These are phyloP conservation scores for Mycogone perniciosa DNA, from an alignment of 2,329 filamentous ascomycete species.

Conservation along the genomic window DNA sequence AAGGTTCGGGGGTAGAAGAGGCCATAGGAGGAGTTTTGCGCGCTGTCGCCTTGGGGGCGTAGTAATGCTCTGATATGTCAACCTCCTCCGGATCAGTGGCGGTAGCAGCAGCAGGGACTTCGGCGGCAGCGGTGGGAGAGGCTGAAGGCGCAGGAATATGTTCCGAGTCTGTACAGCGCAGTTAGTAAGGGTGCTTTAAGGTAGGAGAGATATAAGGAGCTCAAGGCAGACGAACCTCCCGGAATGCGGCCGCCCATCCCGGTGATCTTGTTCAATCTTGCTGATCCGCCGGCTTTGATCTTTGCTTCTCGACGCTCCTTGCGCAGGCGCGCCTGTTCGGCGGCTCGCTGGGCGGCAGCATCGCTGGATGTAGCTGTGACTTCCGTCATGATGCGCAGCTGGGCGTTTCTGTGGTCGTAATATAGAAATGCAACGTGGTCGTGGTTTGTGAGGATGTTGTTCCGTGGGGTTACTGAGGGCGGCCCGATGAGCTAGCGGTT, in stretches of 20 bases:
- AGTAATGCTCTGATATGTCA: constrained; percentile 72
- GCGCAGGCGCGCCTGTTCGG: constrained; percentile 64
- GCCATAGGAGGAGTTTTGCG: constrained; percentile 28
- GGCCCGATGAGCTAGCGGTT: no score
- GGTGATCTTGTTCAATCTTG: constrained; percentile 68
- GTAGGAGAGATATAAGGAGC: neutral
- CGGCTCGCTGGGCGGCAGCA: constrained; percentile 45
- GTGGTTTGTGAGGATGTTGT: no score
- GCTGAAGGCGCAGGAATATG: constrained; percentile 14
- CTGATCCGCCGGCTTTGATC: constrained; percentile 63
- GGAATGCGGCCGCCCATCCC: constrained; percentile 48
- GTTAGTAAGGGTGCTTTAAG: no score
- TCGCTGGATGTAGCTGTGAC: constrained; percentile 31
- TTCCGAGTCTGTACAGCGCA: constrained; percentile 6
- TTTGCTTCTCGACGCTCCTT: constrained; percentile 77
- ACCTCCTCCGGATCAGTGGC: constrained; percentile 66
- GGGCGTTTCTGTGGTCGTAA: neutral
- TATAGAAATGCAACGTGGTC: no score
- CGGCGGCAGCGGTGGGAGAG: constrained; percentile 26
- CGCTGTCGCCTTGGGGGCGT: constrained; percentile 42
- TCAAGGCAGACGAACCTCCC: constrained; percentile 22
- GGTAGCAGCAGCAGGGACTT: constrained; percentile 13
- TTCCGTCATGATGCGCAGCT: constrained; percentile 33
- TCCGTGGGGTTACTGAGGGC: no score
- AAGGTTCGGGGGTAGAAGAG: constrained; percentile 24